A percentile compares a stretch with the other conserved stretches of the same genome.
These are phyloP conservation scores for Bisporella sp. DNA, from an alignment of 2,329 filamentous ascomycete genomes.

Conservation along the genomic window DNA sequence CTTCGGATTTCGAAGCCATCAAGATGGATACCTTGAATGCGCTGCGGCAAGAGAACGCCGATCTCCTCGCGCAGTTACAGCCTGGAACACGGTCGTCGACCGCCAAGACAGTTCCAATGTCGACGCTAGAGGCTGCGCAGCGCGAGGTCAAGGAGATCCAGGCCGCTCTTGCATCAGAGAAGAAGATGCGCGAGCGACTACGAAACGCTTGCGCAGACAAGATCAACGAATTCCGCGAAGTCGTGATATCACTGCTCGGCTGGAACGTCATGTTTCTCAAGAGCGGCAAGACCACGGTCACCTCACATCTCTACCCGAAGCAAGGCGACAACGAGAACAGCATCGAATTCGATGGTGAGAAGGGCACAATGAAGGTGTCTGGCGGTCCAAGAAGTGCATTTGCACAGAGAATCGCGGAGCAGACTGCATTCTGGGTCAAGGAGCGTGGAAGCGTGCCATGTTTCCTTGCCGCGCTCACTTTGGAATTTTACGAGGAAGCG, in stretches of 20 bases:
- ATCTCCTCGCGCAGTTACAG: constrained; percentile 68
- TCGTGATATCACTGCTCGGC: constrained; percentile 83
- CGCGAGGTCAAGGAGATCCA: constrained; percentile 68
- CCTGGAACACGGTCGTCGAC: constrained; percentile 27
- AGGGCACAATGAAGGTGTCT: constrained; percentile 95
- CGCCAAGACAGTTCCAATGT: constrained; percentile 55
- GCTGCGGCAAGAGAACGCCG: constrained; percentile 75
- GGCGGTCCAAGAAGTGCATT: constrained; percentile 85
- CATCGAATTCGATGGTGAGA: constrained; percentile 84
- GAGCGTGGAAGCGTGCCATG: constrained; percentile 90
- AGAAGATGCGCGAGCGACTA: constrained; percentile 78
- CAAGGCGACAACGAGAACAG: constrained; percentile 57
- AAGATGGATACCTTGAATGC: constrained; percentile 74
- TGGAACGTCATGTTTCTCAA: constrained; percentile 95
- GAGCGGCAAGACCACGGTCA: constrained; percentile 93
- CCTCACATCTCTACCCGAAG: constrained; percentile 74
- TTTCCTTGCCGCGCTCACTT: constrained; percentile 81
- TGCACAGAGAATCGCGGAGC: constrained; percentile 73
- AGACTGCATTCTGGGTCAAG: constrained; percentile 94
- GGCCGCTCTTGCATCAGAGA: constrained; percentile 61
- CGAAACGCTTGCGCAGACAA: constrained; percentile 92
- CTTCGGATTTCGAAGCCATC: constrained; percentile 74
- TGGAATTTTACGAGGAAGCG: constrained; percentile 81
- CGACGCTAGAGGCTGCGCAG: constrained; percentile 67
- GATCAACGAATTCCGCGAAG: constrained; percentile 89